A percentile compares a stretch with the other conserved stretches of the same genome.
Conservation (phyloP, 371 early-diverging fungal genomes). For the Syncephalastrum racemosum region DNA sequence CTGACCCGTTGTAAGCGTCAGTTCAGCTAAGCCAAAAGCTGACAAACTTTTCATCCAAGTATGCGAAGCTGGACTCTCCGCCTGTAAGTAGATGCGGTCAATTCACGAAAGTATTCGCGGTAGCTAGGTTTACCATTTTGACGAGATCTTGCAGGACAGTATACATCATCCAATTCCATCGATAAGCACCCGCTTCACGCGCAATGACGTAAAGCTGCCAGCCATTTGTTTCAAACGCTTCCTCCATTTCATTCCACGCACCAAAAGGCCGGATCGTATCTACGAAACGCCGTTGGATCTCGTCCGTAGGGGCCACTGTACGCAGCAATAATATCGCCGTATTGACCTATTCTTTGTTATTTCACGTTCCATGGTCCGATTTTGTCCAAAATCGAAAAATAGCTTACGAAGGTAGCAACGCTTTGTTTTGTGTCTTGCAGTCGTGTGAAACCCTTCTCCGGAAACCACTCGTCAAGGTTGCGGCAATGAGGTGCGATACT, state of each 20-base stretch:
- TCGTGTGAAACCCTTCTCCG: constrained; percentile 15
- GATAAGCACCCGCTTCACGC: constrained; percentile 32
- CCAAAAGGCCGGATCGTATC: constrained; percentile 18
- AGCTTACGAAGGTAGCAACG: constrained; percentile 13
- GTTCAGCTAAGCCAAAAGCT: constrained; percentile 30
- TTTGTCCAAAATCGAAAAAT: neutral
- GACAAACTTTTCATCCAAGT: constrained; percentile 35
- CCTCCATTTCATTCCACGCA: constrained; percentile 16
- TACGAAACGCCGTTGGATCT: constrained; percentile 7
- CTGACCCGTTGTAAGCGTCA: constrained; percentile 3
- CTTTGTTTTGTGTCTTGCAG: constrained; percentile 3
- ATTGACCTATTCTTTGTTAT: constrained; percentile 24
- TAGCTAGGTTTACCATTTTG: constrained; percentile 17
- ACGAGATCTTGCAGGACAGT: constrained; percentile 18
- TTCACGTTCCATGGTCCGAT: neutral
- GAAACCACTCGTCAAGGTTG: constrained; percentile 22
- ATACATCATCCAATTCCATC: constrained; percentile 39
- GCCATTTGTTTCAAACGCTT: constrained; percentile 21
- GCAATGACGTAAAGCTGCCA: constrained; percentile 39
- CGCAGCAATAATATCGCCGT: constrained; percentile 27
- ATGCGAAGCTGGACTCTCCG: constrained; percentile 26
- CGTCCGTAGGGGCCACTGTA: constrained; percentile 11
- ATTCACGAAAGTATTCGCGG: neutral
- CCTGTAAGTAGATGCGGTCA: constrained; percentile 12
- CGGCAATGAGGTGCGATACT: constrained; percentile 19